phyloP scores from a whole-genome alignment of 1,284 basidiomycete genomes.

The Cystobasidium slooffiae region DNA sequence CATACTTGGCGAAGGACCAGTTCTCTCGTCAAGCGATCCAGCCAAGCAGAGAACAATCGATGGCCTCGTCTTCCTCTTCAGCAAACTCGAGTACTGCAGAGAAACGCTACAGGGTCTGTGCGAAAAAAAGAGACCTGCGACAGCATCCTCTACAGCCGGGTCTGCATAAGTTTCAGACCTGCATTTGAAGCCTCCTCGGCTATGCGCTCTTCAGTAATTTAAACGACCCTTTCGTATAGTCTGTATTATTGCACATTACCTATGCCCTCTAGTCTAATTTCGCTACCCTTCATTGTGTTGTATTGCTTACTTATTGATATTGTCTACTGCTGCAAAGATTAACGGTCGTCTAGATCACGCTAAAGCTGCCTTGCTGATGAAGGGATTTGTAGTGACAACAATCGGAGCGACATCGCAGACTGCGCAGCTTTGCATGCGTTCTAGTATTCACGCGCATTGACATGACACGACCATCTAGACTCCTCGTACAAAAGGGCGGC shows the following conservation, averaged over 20 bases:
- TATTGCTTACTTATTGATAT: constrained; percentile 10
- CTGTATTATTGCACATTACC: not conserved
- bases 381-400: too few relatives aligned
- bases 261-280: not conserved
- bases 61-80: constrained; percentile 62
- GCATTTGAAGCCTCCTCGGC: too few relatives aligned
- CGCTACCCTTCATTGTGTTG: constrained; percentile 8
- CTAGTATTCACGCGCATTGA: too few relatives aligned
- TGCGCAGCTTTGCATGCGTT: too few relatives aligned
- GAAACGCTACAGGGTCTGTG: constrained; percentile 64
- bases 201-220: too few relatives aligned
- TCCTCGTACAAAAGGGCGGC: too few relatives aligned
- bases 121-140: constrained; percentile 34
- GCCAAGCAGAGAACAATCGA: constrained; percentile 67
- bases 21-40: constrained; percentile 59
- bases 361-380: too few relatives aligned
- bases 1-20: constrained; percentile 47
- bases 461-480: too few relatives aligned
- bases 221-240: too few relatives aligned
- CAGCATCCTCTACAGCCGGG: not conserved
- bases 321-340: constrained; percentile 11
- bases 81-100: constrained; percentile 79
- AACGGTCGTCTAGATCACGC: too few relatives aligned
- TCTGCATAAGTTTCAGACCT: not conserved
- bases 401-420: too few relatives aligned